phyloP scores from a whole-genome alignment of 495 filamentous ascomycete genomes.

The Aspergillus ostianus region DNA sequence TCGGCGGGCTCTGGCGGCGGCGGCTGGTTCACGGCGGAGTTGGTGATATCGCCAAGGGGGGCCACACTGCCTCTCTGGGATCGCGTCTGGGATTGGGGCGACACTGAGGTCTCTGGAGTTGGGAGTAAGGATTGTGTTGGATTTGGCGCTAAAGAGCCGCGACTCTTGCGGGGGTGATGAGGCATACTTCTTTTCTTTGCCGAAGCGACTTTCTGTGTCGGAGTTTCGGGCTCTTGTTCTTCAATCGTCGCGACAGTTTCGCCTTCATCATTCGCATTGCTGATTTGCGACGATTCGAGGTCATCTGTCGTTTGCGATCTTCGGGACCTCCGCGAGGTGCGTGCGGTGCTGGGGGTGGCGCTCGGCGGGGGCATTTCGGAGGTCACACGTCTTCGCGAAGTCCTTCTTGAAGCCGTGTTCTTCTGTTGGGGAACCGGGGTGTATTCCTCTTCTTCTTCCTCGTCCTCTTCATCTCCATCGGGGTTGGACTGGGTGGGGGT shows the following conservation, averaged over 20 bases:
- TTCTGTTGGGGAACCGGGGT: conserved; percentile 63
- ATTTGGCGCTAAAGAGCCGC: conserved; percentile 45
- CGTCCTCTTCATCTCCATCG: conserved; percentile 58
- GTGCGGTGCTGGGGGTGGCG: conserved; percentile 37
- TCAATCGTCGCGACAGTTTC: conserved; percentile 45
- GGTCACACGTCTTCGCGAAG: conserved; percentile 55
- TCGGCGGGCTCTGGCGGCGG: conserved; percentile 40
- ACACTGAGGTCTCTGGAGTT: conserved; percentile 56
- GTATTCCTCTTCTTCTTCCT: conserved; percentile 66
- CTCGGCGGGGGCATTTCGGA: conserved; percentile 41
- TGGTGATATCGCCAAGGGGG: conserved; percentile 77
- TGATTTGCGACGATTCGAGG: conserved; percentile 31
- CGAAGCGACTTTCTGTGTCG: conserved; percentile 61
- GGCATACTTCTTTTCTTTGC: conserved; percentile 65
- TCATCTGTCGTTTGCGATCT: conserved; percentile 30
- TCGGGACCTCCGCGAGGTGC: conserved; percentile 34
- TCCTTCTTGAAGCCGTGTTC: conserved; percentile 41
- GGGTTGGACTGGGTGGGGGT: conserved; percentile 42
- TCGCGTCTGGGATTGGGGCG: conserved; percentile 54
- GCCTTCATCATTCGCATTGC: conserved; percentile 39
- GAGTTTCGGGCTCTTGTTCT: conserved; percentile 55
- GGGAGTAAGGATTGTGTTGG: conserved; percentile 50
- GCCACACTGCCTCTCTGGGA: conserved; percentile 48
- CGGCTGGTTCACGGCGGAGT: conserved; percentile 62
- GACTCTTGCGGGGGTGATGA: conserved; percentile 49